Conservation (phyloP, 495 filamentous ascomycete species). For the Penicillium salamii region DNA sequence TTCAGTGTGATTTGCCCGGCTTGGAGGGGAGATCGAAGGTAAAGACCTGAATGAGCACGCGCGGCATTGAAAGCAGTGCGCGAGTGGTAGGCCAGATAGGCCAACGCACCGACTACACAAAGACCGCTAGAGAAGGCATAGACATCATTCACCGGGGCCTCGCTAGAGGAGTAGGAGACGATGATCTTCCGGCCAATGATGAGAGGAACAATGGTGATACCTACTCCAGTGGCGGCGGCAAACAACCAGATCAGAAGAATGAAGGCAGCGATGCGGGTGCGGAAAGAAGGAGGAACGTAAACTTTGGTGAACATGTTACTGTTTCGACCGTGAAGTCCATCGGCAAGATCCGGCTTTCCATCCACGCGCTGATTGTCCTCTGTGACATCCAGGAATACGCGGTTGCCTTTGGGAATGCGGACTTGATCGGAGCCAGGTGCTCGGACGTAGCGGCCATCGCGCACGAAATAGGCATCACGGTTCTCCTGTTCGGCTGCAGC, state of each 20-base stretch:
- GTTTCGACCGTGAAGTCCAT: constrained; percentile 61
- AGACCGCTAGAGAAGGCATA: constrained; percentile 92
- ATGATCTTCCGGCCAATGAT: constrained; percentile 79
- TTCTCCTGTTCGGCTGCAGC: constrained; percentile 32
- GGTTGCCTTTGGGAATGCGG: constrained; percentile 78
- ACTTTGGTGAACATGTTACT: constrained; percentile 72
- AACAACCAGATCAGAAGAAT: constrained; percentile 91
- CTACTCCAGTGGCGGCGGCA: constrained; percentile 87
- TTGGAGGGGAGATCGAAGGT: constrained; percentile 36
- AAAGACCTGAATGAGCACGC: constrained; percentile 28
- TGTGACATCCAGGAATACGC: constrained; percentile 78
- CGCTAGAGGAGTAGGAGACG: constrained; percentile 58
- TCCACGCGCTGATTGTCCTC: constrained; percentile 67
- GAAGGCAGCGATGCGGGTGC: constrained; percentile 75
- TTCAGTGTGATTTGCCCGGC: constrained; percentile 11
- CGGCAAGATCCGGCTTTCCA: constrained; percentile 54
- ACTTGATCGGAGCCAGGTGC: constrained; percentile 91
- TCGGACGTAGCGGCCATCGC: constrained; percentile 81
- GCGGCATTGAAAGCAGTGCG: constrained; percentile 40
- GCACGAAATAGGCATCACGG: constrained; percentile 52
- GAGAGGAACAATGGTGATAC: constrained; percentile 83
- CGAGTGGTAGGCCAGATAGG: constrained; percentile 57
- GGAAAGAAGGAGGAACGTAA: constrained; percentile 87
- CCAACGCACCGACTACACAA: constrained; percentile 66
- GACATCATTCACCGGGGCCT: constrained; percentile 82